These are phyloP conservation scores for Pseudocercospora musae DNA, from an alignment of 2,329 filamentous ascomycete species.

Conservation along the genomic window DNA sequence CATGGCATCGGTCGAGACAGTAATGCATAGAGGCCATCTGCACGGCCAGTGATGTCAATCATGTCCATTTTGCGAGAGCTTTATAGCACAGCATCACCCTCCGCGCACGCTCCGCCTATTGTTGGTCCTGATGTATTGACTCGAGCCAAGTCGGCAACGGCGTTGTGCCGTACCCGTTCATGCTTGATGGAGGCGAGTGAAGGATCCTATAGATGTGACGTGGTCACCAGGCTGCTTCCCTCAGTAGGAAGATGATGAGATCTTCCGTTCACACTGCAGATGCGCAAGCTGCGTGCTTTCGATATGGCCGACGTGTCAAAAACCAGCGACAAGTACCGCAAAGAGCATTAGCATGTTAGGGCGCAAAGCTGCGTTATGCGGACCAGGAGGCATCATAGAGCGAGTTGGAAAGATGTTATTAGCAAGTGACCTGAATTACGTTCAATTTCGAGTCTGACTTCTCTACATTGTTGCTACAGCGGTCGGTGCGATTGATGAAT, in stretches of 20 bases:
- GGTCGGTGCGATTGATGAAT: neutral
- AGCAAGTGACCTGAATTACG: neutral
- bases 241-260: no score
- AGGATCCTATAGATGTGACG: no score
- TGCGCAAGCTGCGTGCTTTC: no score
- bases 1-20: neutral
- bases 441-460: neutral
- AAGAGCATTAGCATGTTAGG: no score
- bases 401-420: neutral
- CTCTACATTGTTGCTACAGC: neutral
- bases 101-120: neutral
- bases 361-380: neutral
- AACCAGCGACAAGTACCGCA: no score
- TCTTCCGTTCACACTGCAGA: no score
- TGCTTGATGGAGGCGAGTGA: no score
- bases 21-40: no score
- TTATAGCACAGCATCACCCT: neutral
- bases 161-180: no score
- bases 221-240: no score
- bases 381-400: neutral
- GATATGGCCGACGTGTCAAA: no score
- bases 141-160: neutral
- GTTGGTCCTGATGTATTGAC: neutral
- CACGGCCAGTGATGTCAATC: no score
- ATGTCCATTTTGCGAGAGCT: neutral